These are phyloP conservation scores for Trametes cubensis DNA, from an alignment of 768 basidiomycete species.

Conservation along the genomic window DNA sequence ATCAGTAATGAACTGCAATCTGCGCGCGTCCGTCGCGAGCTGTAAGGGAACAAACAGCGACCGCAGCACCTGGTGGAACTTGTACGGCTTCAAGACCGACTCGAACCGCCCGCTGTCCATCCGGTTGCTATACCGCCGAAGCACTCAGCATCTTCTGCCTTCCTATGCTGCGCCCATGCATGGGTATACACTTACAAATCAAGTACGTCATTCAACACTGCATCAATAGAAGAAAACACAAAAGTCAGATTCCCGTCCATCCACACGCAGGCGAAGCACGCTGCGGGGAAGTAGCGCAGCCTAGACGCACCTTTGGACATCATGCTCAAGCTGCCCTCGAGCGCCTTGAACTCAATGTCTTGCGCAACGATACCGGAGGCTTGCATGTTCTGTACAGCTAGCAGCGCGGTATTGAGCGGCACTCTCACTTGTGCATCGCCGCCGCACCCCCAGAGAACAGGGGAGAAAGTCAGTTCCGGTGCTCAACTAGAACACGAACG, in stretches of 20 bases:
- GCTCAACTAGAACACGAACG: constrained; percentile 11
- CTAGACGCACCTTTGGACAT: constrained; percentile 74
- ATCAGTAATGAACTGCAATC: constrained; percentile 65
- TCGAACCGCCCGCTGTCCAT: constrained; percentile 89
- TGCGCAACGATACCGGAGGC: constrained; percentile 75
- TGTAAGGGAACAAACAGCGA: constrained; percentile 72
- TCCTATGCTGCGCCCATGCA: not conserved
- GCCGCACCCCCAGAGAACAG: constrained; percentile 9
- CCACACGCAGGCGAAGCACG: not conserved
- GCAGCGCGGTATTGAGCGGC: constrained; percentile 76
- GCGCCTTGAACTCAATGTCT: constrained; percentile 85
- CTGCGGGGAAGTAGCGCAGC: not conserved
- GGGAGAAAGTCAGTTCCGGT: not conserved
- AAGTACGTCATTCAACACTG: constrained; percentile 77
- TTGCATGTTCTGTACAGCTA: constrained; percentile 93
- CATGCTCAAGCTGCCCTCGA: constrained; percentile 81
- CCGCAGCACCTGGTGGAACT: constrained; percentile 77
- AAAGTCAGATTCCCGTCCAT: not conserved
- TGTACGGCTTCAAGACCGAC: constrained; percentile 66
- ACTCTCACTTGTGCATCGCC: constrained; percentile 67
- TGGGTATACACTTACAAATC: constrained; percentile 60
- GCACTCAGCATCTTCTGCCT: not conserved
- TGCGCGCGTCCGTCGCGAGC: constrained; percentile 67
- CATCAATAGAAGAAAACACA: constrained; percentile 8
- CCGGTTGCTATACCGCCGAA: constrained; percentile 55